Percentiles rank a stretch among this genome's conserved stretches.
phyloP scores from a whole-genome alignment of 805 yeast species.

The Pichia scutulata region DNA sequence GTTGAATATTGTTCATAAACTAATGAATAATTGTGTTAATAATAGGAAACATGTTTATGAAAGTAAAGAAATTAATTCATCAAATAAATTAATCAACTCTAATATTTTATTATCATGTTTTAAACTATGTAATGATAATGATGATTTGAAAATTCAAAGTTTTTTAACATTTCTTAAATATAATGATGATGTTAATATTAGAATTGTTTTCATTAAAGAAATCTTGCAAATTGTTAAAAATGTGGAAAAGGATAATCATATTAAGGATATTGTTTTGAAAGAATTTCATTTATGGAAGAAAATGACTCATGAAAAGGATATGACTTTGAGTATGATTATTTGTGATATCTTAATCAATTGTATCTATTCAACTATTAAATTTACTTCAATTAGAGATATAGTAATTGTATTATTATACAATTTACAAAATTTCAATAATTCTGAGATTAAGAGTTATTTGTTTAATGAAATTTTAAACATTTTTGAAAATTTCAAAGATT shows the following conservation, averaged over 20 bases:
- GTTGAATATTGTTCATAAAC: background rate
- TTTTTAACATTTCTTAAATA: background rate
- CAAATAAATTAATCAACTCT: background rate
- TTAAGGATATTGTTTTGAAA: background rate
- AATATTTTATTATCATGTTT: slow-evolving; percentile 1
- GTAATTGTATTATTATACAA: slow-evolving; percentile 1
- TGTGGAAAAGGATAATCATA: background rate
- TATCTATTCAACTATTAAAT: background rate
- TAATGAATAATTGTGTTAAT: background rate
- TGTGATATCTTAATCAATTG: background rate
- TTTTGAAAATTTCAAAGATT: slow-evolving; percentile 3
- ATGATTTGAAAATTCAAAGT: background rate
- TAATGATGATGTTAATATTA: slow-evolving; percentile 1
- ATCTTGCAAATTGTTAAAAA: background rate
- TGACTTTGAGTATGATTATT: background rate
- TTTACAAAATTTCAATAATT: slow-evolving; percentile 1
- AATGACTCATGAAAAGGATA: slow-evolving; percentile 8
- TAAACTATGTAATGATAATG: background rate
- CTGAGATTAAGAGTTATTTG: background rate
- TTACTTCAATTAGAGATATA: slow-evolving; percentile 1
- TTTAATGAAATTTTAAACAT: background rate
- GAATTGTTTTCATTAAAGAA: background rate
- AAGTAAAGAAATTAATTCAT: background rate
- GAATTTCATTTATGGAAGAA: slow-evolving; percentile 7
- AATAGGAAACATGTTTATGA: background rate